These are phyloP conservation scores for Phaeosphaeria sp. DNA, from an alignment of 2,329 filamentous ascomycete genomes.

Conservation along the genomic window DNA sequence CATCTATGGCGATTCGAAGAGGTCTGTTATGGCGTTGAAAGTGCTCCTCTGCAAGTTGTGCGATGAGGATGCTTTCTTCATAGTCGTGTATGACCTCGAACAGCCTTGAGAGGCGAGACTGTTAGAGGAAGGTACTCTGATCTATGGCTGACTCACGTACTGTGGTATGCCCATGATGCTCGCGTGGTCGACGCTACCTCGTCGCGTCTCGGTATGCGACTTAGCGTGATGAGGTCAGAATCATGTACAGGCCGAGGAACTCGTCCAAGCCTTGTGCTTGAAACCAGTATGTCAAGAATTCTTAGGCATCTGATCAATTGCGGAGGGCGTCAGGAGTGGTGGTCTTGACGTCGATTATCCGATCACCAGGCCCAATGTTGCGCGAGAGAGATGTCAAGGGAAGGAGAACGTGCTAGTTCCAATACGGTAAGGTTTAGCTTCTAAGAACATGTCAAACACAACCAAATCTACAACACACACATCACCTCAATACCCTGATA, in stretches of 20 bases:
- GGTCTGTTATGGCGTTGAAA: conserved; percentile 44
- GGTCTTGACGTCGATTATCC: too few species aligned
- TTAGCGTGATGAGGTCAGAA: conserved; percentile 1
- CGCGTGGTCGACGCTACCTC: background rate
- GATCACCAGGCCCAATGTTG: too few species aligned
- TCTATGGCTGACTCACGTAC: conserved; percentile 11
- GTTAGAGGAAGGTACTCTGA: background rate
- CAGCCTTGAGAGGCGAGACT: conserved; percentile 22
- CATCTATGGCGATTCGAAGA: conserved; percentile 52
- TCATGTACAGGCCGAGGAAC: too few species aligned
- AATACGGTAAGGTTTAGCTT: background rate
- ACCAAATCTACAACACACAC: background rate
- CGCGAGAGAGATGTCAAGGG: background rate
- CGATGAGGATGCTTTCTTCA: conserved; percentile 44
- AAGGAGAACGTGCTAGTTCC: background rate
- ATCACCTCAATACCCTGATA: background rate
- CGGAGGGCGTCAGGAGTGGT: too few species aligned
- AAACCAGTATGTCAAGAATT: too few species aligned
- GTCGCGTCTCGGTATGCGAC: conserved; percentile 8
- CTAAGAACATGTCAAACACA: background rate
- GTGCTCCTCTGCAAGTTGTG: conserved; percentile 49
- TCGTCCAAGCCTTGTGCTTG: too few species aligned
- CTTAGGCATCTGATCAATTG: too few species aligned
- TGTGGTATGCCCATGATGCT: conserved; percentile 28
- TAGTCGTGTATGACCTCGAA: conserved; percentile 49